Base-by-base conservation (phyloP, 371 early-diverging fungal species). In the Capniomyces stellatus region DNA sequence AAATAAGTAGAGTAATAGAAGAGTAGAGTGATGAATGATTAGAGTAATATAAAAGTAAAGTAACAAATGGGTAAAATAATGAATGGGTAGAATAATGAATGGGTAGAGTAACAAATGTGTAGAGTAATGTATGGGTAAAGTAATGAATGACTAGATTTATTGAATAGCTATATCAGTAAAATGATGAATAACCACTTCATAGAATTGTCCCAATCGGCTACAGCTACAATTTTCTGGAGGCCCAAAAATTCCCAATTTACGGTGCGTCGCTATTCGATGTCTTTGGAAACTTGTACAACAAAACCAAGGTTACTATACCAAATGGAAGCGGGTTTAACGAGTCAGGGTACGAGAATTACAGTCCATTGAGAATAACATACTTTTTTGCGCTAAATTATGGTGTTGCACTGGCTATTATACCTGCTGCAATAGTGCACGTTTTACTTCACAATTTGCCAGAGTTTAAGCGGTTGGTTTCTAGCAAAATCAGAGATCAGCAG, bases 301-400 rank as follows among this genome's bases (percentile, higher is more conserved):
- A 75, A 31, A 62, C 71, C 27, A 56, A 57, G 57, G 74, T 82
- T 3, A 61, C 76, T 65, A 57, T 63, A 25, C 30, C 69, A 29
- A 73, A 81, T 40, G 74, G 70, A 53, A 59, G 73, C 12, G 28
- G n/a, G 4, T 56, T 87, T 55, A 71, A 83, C 56, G 75, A 70
- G 54, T 67, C 66, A 6, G 70, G 59, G 13, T 88, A 87, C 58
- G 72, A 67, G 27, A 64, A 70, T 52, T 77, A 82, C 59, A 77
- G 78, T 12, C 89, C 79, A 43, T 66, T 89, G 15, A 75, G 79
- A 62, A 77, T 87, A 64, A 75, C 86, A 8, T 70, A 76, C 19
- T 77, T 75, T 58, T 87, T 75, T 74, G 82, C 69, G 24, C 67
- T 82, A 35, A 72, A 76, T 25, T 84, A 82, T 47, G 80, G 78